These are phyloP conservation scores for Aspergillus asperescens DNA, from an alignment of 495 filamentous ascomycete genomes.

Conservation along the genomic window DNA sequence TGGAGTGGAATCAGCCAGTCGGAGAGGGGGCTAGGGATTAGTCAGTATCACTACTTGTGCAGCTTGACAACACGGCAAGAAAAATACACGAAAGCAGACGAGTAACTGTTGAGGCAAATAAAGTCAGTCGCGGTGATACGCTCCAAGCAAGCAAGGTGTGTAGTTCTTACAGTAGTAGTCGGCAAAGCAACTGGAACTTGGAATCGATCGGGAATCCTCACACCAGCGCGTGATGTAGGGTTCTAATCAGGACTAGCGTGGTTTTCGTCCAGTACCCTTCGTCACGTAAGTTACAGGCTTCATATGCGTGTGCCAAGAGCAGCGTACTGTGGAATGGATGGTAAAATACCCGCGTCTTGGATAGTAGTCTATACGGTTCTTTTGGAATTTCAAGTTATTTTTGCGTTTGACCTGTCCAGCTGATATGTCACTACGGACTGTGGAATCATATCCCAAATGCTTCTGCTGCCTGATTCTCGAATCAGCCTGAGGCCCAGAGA, in stretches of 20 bases:
- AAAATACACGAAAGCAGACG: not conserved
- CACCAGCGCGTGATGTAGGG: constrained; percentile 15
- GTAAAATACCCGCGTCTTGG: not conserved
- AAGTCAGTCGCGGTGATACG: not conserved
- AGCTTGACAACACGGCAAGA: not conserved
- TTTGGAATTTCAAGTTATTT: constrained; percentile 3
- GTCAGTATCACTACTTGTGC: constrained; percentile 8
- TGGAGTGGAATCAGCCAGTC: not conserved
- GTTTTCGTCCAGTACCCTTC: not conserved
- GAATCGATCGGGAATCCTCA: not conserved
- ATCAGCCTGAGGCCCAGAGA: not conserved
- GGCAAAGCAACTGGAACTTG: not conserved
- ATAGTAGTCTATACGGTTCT: not conserved
- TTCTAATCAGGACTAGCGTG: constrained; percentile 8
- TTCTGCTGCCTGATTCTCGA: not conserved
- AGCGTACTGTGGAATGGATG: not conserved
- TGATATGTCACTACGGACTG: constrained; percentile 12
- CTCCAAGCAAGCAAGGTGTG: too few species aligned
- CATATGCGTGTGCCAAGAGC: too few species aligned
- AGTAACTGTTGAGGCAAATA: not conserved
- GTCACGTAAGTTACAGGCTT: too few species aligned
- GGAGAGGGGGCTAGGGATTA: not conserved
- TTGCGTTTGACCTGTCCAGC: constrained; percentile 20
- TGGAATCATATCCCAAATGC: not conserved
- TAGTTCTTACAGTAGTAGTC: too few species aligned